These are phyloP conservation scores for Schwanniomyces etchellsii DNA, from an alignment of 1,139 yeast species.

Conservation along the genomic window DNA sequence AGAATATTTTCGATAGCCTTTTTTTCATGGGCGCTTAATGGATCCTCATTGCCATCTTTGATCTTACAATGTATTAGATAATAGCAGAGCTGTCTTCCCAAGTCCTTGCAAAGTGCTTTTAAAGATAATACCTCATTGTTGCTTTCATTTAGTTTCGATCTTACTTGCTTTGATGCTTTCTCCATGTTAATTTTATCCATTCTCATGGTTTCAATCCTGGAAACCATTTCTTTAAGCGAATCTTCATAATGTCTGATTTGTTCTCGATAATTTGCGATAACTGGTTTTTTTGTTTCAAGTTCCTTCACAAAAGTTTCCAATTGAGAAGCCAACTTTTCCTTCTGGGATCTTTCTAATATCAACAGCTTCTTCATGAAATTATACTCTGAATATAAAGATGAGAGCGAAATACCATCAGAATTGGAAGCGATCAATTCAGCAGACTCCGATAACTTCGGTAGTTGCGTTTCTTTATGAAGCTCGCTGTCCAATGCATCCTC, in stretches of 20 bases:
- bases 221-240: slow-evolving; percentile 35
- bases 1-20: slow-evolving; percentile 44
- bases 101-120: slow-evolving; percentile 58
- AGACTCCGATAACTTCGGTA: slow-evolving; percentile 31
- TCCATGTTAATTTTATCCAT: slow-evolving; percentile 38
- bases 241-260: slow-evolving; percentile 41
- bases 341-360: slow-evolving; percentile 65
- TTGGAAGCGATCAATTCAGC: slow-evolving; percentile 39
- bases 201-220: slow-evolving; percentile 31
- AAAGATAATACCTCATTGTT: slow-evolving; percentile 27
- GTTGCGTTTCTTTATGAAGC: slow-evolving; percentile 34
- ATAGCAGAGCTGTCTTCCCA: slow-evolving; percentile 75
- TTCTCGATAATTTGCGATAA: slow-evolving; percentile 61
- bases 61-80: slow-evolving; percentile 64
- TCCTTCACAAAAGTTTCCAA: slow-evolving; percentile 69
- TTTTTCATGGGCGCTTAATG: slow-evolving; percentile 55
- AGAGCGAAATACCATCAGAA: slow-evolving; percentile 55
- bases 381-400: slow-evolving; percentile 66
- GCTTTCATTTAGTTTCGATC: slow-evolving; percentile 21
- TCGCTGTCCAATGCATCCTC: slow-evolving; percentile 40
- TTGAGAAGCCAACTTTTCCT: slow-evolving; percentile 64
- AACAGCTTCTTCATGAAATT: slow-evolving; percentile 61
- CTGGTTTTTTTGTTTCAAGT: slow-evolving; percentile 75
- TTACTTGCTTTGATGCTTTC: slow-evolving; percentile 28
- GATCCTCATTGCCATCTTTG: slow-evolving; percentile 45